Conservation (phyloP, 768 basidiomycete species). For the Coprinopsis cinerea region DNA sequence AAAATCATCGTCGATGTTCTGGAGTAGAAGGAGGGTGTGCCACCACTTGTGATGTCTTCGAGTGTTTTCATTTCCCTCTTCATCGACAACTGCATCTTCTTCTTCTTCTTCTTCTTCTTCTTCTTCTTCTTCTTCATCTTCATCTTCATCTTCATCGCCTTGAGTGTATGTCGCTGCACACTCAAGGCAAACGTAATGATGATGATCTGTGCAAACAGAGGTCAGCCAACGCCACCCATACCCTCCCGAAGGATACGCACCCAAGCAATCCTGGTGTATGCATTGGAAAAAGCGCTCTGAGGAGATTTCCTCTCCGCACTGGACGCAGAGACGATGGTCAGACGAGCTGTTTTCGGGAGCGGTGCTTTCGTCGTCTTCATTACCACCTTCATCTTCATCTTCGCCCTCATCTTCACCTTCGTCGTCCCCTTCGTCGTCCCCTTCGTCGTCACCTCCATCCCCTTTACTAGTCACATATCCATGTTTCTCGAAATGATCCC, state of each 20-base stretch:
- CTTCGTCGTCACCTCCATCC: not conserved
- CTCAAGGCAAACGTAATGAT: not conserved
- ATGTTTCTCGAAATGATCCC: not conserved
- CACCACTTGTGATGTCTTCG: conserved; percentile 1
- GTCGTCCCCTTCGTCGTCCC: no score
- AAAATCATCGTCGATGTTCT: not conserved
- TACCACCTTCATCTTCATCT: no score
- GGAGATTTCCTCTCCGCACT: not conserved
- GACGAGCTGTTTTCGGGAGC: no score
- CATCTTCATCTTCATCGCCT: not conserved
- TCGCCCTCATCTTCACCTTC: no score
- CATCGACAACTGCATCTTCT: not conserved
- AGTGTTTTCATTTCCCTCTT: not conserved
- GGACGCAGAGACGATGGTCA: not conserved
- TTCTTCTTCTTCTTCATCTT: not conserved
- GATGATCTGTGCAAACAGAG: not conserved
- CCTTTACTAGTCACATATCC: not conserved
- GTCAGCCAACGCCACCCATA: no score
- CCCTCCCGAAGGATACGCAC: not conserved
- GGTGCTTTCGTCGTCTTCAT: no score
- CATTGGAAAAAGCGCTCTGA: not conserved
- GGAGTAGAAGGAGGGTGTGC: conserved; percentile 2
- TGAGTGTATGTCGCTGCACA: not conserved
- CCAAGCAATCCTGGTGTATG: not conserved
- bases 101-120: not conserved